phyloP scores from a whole-genome alignment of 495 filamentous ascomycete genomes.

The Xylaria curta region DNA sequence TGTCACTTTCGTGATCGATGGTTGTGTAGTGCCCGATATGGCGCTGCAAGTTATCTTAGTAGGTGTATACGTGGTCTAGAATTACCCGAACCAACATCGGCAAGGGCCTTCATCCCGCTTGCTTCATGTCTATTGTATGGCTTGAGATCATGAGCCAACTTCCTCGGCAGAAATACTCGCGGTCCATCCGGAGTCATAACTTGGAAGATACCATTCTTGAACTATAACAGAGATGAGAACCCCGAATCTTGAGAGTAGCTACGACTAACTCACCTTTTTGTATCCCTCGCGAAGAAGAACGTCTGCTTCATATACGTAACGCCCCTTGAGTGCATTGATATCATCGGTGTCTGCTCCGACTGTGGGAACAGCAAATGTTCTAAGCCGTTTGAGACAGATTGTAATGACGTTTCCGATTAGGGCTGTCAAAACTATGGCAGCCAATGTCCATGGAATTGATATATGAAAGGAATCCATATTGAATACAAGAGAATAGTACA shows the following conservation, averaged over 20 bases:
- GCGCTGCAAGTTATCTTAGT: constrained; percentile 41
- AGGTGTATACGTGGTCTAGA: constrained; percentile 35
- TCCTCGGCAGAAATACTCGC: constrained; percentile 52
- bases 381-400: constrained; percentile 25
- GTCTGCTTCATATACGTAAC: constrained; percentile 37
- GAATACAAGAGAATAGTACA: background rate
- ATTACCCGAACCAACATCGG: constrained; percentile 24
- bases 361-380: constrained; percentile 31
- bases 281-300: constrained; percentile 36
- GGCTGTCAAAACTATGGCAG: constrained; percentile 21
- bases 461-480: constrained; percentile 28
- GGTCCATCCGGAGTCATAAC: constrained; percentile 42
- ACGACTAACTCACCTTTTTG: constrained; percentile 28
- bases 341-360: constrained; percentile 31
- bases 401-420: constrained; percentile 27
- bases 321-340: constrained; percentile 29
- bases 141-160: constrained; percentile 54
- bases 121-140: constrained; percentile 48
- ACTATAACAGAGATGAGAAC: constrained; percentile 24
- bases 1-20: constrained; percentile 39
- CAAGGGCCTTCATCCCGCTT: constrained; percentile 45
- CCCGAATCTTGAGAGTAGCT: background rate
- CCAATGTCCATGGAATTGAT: constrained; percentile 28
- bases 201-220: constrained; percentile 47
- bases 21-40: constrained; percentile 50